These are phyloP conservation scores for Oemleria cerasiformis DNA, from an alignment of 306 rosid genomes.

Conservation along the genomic window DNA sequence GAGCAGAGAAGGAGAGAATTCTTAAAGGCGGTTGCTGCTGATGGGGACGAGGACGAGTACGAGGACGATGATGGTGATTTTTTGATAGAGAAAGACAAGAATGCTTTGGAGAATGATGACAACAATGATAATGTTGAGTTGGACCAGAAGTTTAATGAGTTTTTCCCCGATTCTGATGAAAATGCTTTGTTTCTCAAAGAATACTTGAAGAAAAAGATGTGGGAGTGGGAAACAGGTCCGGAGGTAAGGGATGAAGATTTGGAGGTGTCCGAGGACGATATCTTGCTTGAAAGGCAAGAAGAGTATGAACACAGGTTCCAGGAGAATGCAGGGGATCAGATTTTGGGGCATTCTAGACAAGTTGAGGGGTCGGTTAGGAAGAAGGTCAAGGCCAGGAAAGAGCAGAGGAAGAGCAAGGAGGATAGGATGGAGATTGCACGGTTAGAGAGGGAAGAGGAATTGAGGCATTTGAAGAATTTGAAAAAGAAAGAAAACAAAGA, in stretches of 20 bases:
- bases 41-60: conserved; percentile 38
- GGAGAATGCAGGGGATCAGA: conserved; percentile 70
- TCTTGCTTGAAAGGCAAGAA: conserved; percentile 69
- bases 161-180: conserved; percentile 59
- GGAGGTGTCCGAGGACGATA: conserved; percentile 68
- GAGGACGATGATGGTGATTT: conserved; percentile 56
- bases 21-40: conserved; percentile 46
- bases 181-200: conserved; percentile 49
- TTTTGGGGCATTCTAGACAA: conserved; percentile 68
- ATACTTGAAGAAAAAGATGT: conserved; percentile 60
- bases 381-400: conserved; percentile 69
- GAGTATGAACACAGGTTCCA: conserved; percentile 78
- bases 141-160: conserved; percentile 59
- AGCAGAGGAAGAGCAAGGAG: conserved; percentile 84
- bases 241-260: conserved; percentile 53
- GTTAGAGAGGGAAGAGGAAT: conserved; percentile 86
- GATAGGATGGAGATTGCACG: conserved; percentile 78
- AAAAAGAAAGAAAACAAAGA: conserved; percentile 87
- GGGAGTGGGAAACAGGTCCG: conserved; percentile 45
- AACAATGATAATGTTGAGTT: conserved; percentile 35
- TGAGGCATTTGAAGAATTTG: conserved; percentile 81
- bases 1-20: conserved; percentile 59
- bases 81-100: conserved; percentile 35
- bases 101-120: conserved; percentile 25
- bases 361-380: conserved; percentile 85